A percentile compares a stretch with the other conserved stretches of the same genome.
phyloP scores from a whole-genome alignment of 352 stramenopile species.

The Pythium apleroticum region DNA sequence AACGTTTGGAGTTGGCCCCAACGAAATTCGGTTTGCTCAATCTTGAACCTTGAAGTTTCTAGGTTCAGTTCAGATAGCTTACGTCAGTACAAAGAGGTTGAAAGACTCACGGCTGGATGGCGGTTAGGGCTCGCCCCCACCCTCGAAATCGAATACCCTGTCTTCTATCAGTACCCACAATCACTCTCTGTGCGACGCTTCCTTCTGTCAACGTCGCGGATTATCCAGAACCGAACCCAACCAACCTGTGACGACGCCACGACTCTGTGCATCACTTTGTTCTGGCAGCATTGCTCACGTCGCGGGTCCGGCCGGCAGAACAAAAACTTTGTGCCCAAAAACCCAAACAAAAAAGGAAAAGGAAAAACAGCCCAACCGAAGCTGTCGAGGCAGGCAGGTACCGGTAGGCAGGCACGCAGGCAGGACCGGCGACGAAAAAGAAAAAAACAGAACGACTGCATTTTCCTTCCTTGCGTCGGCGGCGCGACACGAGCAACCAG shows the following conservation, averaged over 20 bases:
- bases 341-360: constrained; percentile 16
- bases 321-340: constrained; percentile 16
- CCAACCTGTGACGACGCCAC: constrained; percentile 15
- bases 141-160: constrained; percentile 5
- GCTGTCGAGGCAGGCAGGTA: constrained; percentile 1
- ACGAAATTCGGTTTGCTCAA: constrained; percentile 2
- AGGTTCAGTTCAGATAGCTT: not conserved
- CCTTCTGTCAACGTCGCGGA: constrained; percentile 9
- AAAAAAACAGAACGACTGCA: constrained; percentile 31
- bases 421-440: constrained; percentile 25
- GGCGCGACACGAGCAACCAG: constrained; percentile 11
- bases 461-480: constrained; percentile 9
- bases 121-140: constrained; percentile 5
- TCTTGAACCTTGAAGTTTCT: constrained; percentile 6
- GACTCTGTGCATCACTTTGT: constrained; percentile 25
- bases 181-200: constrained; percentile 1
- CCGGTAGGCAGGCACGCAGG: not conserved
- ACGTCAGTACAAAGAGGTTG: not conserved
- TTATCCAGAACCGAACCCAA: constrained; percentile 22
- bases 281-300: constrained; percentile 21
- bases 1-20: not conserved
- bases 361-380: constrained; percentile 21
- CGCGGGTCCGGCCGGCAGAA: not conserved
- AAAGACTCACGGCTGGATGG: not conserved
- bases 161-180: not conserved